A percentile compares a stretch with the other conserved stretches of the same genome.
Conservation (phyloP, 192 early-diverging fungal genomes). For the Entomortierella chlamydospora region DNA sequence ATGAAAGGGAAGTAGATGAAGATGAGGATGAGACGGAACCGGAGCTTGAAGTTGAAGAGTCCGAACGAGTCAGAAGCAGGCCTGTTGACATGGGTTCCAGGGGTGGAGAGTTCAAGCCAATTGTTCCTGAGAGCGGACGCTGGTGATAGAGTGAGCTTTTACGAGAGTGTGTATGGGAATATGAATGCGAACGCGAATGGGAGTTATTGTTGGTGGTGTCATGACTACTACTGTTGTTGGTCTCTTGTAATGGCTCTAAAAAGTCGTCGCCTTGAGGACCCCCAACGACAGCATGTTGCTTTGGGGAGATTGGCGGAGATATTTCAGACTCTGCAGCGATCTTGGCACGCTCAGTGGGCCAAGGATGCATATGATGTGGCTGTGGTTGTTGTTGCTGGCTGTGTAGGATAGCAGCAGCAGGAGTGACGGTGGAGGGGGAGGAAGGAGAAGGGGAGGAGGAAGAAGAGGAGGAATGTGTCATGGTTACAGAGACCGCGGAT, state of each 20-base stretch:
- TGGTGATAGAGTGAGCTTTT: slow-evolving; percentile 8
- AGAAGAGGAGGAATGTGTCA: background rate
- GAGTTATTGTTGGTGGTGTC: background rate
- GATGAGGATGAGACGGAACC: slow-evolving; percentile 19
- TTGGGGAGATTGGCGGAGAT: slow-evolving; percentile 49
- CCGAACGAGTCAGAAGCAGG: slow-evolving; percentile 19
- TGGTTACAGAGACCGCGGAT: background rate
- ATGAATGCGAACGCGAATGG: background rate
- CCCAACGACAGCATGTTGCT: slow-evolving; percentile 28
- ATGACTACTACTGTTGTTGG: background rate
- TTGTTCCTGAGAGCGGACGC: slow-evolving; percentile 1
- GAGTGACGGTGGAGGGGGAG: background rate
- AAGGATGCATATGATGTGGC: slow-evolving; percentile 32
- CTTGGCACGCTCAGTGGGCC: slow-evolving; percentile 43
- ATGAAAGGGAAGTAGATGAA: slow-evolving; percentile 1
- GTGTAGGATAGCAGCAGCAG: slow-evolving; percentile 21
- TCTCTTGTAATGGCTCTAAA: slow-evolving; percentile 37
- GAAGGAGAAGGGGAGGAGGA: background rate
- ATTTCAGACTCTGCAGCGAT: slow-evolving; percentile 42
- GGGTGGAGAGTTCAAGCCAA: background rate
- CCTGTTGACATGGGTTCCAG: slow-evolving; percentile 12
- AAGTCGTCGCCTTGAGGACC: slow-evolving; percentile 19
- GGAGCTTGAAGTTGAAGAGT: slow-evolving; percentile 11
- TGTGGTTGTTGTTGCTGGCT: slow-evolving; percentile 10
- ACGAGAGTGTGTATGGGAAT: background rate